A percentile compares a stretch with the other conserved stretches of the same genome.
These are phyloP conservation scores for Candida silvicultrix DNA, from an alignment of 805 yeast species.

Conservation along the genomic window DNA sequence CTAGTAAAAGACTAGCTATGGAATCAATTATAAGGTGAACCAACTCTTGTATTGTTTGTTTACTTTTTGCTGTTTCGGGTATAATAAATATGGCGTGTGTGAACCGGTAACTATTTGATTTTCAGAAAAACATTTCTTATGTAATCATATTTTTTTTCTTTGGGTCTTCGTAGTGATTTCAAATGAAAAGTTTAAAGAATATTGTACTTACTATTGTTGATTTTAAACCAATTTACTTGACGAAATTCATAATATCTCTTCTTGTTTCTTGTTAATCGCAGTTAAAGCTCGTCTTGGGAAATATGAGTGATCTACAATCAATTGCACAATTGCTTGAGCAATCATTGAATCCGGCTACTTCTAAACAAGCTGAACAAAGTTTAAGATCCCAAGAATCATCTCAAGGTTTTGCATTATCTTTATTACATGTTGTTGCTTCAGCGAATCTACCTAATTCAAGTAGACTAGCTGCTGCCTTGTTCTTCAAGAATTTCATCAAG, in stretches of 20 bases:
- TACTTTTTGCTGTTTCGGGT: neutral
- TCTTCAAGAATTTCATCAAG: slow-evolving; percentile 80
- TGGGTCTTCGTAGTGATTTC: neutral
- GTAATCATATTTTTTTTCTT: neutral
- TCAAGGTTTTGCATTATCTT: slow-evolving; percentile 69
- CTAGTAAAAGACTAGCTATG: slow-evolving; percentile 15
- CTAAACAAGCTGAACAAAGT: slow-evolving; percentile 61
- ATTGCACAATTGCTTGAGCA: slow-evolving; percentile 52
- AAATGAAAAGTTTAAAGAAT: no score
- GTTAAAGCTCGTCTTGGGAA: no score
- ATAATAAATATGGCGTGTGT: neutral
- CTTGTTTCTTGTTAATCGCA: no score
- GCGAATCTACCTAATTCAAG: slow-evolving; percentile 44
- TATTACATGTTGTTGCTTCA: slow-evolving; percentile 74
- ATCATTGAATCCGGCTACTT: slow-evolving; percentile 56
- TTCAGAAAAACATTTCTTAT: no score
- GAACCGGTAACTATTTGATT: no score
- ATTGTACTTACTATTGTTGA: no score
- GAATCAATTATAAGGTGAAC: slow-evolving; percentile 16
- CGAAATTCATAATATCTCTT: no score
- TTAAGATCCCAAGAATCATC: slow-evolving; percentile 56
- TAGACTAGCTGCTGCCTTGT: slow-evolving; percentile 83
- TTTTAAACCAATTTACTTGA: no score
- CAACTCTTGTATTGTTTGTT: neutral
- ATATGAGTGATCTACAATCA: slow-evolving; percentile 45